Conservation (phyloP, 2,329 filamentous ascomycete genomes). For the Hyphodiscus sp. region DNA sequence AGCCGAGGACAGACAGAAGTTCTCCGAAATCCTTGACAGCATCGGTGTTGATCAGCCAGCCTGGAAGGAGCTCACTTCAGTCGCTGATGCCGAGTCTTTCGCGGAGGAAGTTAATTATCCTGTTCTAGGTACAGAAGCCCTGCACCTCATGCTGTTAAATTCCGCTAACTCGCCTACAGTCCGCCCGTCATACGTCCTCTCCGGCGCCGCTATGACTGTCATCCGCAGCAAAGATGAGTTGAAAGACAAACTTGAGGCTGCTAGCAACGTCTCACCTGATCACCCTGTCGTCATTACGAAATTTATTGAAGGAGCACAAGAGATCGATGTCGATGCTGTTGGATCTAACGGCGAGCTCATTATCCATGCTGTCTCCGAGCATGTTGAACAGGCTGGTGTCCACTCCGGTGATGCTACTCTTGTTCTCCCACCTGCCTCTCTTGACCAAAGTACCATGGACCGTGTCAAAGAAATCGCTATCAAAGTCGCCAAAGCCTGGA, state of each 20-base stretch:
- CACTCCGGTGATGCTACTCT: conserved; percentile 97
- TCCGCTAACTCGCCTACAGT: conserved; percentile 38
- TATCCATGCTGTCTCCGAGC: conserved; percentile 88
- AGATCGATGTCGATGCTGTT: conserved; percentile 95
- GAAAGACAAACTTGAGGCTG: conserved; percentile 89
- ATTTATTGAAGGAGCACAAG: conserved; percentile 93
- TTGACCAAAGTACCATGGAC: conserved; percentile 70
- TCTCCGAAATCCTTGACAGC: conserved; percentile 93
- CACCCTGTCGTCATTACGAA: conserved; percentile 98
- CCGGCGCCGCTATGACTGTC: conserved; percentile 97
- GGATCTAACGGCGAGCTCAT: conserved; percentile 80
- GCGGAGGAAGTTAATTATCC: conserved; percentile 83
- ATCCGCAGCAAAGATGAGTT: conserved; percentile 84
- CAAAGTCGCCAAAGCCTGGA: conserved; percentile 96
- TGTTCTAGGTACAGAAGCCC: conserved; percentile 48
- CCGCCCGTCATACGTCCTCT: conserved; percentile 90
- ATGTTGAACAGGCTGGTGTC: conserved; percentile 94
- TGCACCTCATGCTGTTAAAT: no score
- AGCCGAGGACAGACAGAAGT: conserved; percentile 96
- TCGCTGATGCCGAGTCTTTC: conserved; percentile 80
- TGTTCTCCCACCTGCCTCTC: conserved; percentile 76
- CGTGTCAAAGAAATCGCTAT: conserved; percentile 92
- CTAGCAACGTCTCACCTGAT: conserved; percentile 85
- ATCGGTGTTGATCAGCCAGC: conserved; percentile 95
- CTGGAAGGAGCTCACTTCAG: conserved; percentile 94